phyloP scores from a whole-genome alignment of 306 rosid species.

The Argentina anserina region DNA sequence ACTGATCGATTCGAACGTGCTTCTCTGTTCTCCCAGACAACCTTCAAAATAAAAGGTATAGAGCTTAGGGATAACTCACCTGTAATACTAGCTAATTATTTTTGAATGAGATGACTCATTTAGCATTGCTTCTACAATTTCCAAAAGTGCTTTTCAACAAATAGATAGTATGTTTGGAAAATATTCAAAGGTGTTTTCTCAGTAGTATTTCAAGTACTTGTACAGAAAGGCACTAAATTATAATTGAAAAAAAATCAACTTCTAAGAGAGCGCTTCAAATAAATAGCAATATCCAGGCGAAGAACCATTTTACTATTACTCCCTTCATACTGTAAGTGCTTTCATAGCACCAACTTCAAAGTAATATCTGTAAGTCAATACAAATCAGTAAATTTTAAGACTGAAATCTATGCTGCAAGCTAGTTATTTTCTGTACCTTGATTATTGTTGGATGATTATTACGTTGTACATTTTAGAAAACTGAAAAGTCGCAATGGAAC shows the following conservation, averaged over 20 bases:
- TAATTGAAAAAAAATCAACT: neutral
- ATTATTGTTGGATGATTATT: conserved; percentile 52
- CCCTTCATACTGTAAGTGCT: neutral
- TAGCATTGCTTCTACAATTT: no score
- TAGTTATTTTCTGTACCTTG: conserved; percentile 33
- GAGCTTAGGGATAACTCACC: neutral
- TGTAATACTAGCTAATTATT: neutral
- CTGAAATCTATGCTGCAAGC: neutral
- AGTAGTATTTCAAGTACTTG: neutral
- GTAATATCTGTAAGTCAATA: neutral
- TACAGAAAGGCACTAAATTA: neutral
- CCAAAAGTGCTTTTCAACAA: no score
- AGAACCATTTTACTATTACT: neutral
- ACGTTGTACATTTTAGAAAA: conserved; percentile 30
- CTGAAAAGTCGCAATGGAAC: conserved; percentile 23
- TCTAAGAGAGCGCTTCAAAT: neutral
- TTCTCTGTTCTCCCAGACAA: conserved; percentile 51
- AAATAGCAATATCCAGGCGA: neutral
- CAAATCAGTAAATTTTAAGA: no score
- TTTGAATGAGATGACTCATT: neutral
- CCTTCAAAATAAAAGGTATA: conserved; percentile 24
- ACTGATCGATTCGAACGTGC: conserved; percentile 18
- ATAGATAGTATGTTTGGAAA: neutral
- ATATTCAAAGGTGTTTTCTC: neutral
- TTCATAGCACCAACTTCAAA: neutral